Conservation (phyloP, 768 basidiomycete species). For the Cystofilobasidium capitatum region DNA sequence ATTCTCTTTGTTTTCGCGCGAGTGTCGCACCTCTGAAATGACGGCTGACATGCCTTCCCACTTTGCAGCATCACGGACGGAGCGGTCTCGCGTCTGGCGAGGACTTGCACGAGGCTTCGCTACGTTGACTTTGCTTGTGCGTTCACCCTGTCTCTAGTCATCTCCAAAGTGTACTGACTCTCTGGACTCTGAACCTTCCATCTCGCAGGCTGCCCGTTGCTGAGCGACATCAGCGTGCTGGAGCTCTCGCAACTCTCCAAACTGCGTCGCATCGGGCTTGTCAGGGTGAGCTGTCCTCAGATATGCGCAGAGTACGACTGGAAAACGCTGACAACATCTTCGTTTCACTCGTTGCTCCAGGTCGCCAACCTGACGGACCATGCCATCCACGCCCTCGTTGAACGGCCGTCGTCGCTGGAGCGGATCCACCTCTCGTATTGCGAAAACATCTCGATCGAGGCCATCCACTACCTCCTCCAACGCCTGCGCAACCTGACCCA, state of each 20-base stretch:
- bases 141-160: constrained; percentile 37
- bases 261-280: constrained; percentile 85
- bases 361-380: constrained; percentile 85
- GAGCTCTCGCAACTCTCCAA: constrained; percentile 79
- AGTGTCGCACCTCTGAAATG: neutral
- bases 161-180: neutral
- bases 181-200: neutral
- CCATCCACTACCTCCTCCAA: constrained; percentile 79
- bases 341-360: constrained; percentile 30
- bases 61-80: constrained; percentile 67
- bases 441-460: constrained; percentile 84
- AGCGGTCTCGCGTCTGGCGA: constrained; percentile 70
- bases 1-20: constrained; percentile 25
- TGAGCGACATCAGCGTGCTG: constrained; percentile 90
- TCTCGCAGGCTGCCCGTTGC: constrained; percentile 59
- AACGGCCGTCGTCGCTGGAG: constrained; percentile 76
- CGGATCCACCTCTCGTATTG: constrained; percentile 96
- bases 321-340: neutral
- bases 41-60: neutral
- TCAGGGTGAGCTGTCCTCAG: constrained; percentile 49
- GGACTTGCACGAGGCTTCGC: constrained; percentile 76
- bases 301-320: neutral
- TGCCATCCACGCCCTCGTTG: constrained; percentile 76
- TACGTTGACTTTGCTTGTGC: constrained; percentile 94
- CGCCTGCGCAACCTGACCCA: constrained; percentile 86